Conservation (phyloP, 805 yeast genomes). For the Saturnispora besseyi region DNA sequence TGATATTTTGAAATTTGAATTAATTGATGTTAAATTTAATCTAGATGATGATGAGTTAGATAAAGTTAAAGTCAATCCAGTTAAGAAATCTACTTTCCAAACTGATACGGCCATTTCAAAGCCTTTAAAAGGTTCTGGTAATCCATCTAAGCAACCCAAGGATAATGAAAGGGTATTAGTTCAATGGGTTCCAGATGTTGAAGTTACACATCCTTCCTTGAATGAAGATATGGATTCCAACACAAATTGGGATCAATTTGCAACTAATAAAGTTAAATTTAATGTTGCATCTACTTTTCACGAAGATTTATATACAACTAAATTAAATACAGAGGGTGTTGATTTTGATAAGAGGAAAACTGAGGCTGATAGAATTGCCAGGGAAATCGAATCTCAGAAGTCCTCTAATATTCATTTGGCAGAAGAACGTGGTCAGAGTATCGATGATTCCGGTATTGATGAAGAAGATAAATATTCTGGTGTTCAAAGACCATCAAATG, state of each 20-base stretch:
- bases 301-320: constrained; percentile 82
- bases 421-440: constrained; percentile 76
- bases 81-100: constrained; percentile 37
- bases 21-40: background rate
- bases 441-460: constrained; percentile 81
- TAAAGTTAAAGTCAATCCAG: background rate
- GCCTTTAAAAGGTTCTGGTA: background rate
- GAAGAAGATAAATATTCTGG: constrained; percentile 97
- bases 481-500: constrained; percentile 48
- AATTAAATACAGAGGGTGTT: constrained; percentile 59
- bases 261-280: constrained; percentile 80
- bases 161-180: constrained; percentile 65
- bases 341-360: constrained; percentile 56
- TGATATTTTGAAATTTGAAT: constrained; percentile 11
- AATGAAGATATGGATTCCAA: constrained; percentile 25
- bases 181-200: constrained; percentile 73
- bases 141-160: constrained; percentile 12
- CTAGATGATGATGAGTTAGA: background rate
- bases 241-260: constrained; percentile 82
- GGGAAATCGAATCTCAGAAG: constrained; percentile 67
- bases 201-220: constrained; percentile 22
- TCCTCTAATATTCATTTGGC: constrained; percentile 69
- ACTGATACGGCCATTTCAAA: constrained; percentile 83
- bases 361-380: constrained; percentile 72
- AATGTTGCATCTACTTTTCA: constrained; percentile 81